These are phyloP conservation scores for Diaporthe ilicicola DNA, from an alignment of 2,329 filamentous ascomycete genomes.

Conservation along the genomic window DNA sequence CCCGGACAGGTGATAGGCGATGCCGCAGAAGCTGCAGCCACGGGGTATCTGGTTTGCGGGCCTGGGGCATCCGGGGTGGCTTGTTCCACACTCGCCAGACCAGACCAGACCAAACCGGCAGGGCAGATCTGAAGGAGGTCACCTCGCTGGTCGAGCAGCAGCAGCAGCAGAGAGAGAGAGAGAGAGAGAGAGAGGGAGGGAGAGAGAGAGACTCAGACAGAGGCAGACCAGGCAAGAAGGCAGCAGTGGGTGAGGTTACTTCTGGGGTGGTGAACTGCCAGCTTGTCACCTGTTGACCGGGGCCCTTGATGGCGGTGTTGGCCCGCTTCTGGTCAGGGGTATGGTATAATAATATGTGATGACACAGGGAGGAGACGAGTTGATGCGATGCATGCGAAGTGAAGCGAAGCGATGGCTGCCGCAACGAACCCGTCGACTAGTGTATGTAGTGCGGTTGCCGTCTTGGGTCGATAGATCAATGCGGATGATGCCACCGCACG, in stretches of 20 bases:
- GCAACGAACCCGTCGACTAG: constrained; percentile 14
- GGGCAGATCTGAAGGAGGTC: too few species aligned
- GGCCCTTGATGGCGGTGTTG: background rate
- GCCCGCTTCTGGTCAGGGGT: constrained; percentile 11
- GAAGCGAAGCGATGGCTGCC: constrained; percentile 17
- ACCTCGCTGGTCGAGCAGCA: too few species aligned
- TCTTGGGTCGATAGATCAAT: constrained; percentile 16
- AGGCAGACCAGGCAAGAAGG: too few species aligned
- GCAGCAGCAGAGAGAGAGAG: background rate
- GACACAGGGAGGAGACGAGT: background rate
- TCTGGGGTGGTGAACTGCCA: too few species aligned
- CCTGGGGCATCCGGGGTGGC: constrained; percentile 19
- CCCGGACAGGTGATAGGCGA: constrained; percentile 20
- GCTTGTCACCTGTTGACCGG: too few species aligned
- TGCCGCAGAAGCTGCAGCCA: constrained; percentile 24
- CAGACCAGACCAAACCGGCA: too few species aligned
- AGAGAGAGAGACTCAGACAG: too few species aligned
- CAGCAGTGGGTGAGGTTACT: too few species aligned
- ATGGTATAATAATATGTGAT: background rate
- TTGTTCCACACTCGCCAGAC: background rate
- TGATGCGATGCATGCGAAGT: background rate
- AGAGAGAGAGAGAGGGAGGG: too few species aligned
- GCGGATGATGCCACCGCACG: constrained; percentile 10
- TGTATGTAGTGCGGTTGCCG: background rate
- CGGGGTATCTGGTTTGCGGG: constrained; percentile 10